Percentiles rank a stretch among this genome's conserved stretches.
Evolutionary conservation across 2,329 filamentous ascomycete species (phyloP).

Genomic region (Alternaria triticimaculans): DNA sequence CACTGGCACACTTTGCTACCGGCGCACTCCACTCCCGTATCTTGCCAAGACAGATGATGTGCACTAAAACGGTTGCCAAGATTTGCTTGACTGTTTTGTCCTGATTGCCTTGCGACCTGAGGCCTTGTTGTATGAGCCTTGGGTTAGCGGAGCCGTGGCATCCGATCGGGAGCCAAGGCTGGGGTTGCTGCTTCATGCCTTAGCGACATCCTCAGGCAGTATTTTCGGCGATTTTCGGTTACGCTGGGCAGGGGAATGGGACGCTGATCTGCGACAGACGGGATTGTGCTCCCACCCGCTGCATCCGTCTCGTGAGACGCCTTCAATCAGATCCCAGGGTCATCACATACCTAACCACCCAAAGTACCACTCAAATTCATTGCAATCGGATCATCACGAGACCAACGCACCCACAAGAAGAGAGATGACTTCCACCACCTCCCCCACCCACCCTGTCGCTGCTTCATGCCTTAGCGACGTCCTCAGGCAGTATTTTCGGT

Average conservation of each 20-base stretch:
- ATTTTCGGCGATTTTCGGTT: constrained; percentile 6
- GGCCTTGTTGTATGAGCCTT: constrained; percentile 24
- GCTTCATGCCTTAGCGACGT: constrained; percentile 15
- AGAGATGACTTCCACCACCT: too few relatives aligned
- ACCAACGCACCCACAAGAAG: too few relatives aligned
- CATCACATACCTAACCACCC: too few relatives aligned
- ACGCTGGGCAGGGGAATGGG: neutral
- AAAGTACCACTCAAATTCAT: too few relatives aligned
- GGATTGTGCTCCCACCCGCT: too few relatives aligned
- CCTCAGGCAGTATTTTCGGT: constrained; percentile 9
- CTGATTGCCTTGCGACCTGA: constrained; percentile 18
- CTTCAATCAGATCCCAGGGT: too few relatives aligned
- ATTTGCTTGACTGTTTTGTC: constrained; percentile 27
- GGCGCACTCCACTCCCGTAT: constrained; percentile 25
- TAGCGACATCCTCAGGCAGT: neutral
- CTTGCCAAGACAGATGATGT: constrained; percentile 33
- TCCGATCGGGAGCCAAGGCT: constrained; percentile 28
- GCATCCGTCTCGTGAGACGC: too few relatives aligned
- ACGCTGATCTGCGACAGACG: too few relatives aligned
- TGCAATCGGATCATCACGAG: too few relatives aligned
- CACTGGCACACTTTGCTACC: constrained; percentile 10
- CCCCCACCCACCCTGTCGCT: neutral
- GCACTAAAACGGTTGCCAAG: constrained; percentile 37
- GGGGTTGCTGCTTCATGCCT: constrained; percentile 16
- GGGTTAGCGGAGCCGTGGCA: constrained; percentile 19